Base-by-base conservation (phyloP, 1,139 yeast genomes). In the Debaryomycetaceae sp. region DNA sequence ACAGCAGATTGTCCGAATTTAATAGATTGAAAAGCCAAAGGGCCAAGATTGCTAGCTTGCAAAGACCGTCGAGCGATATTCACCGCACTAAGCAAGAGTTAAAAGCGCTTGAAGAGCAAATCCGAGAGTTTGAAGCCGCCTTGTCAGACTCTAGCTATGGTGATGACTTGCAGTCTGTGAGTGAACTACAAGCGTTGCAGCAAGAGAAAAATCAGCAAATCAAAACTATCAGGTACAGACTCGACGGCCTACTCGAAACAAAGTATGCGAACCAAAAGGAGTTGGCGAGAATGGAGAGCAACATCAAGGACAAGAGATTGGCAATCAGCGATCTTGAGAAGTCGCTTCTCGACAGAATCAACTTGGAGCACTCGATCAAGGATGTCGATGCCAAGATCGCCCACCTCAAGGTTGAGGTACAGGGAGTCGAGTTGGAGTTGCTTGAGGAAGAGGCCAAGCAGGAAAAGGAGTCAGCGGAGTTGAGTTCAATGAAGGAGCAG, bases 221-320 rank as follows among this genome's bases (percentile, higher is more conserved):
- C 23, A 77, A 74, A 43, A 46, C 43, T 2, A 41, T 68, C 4
- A 63, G 94, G 36, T 55, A 53, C 16, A 58, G 55, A 3, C 52
- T 81, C 2, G 58, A 58, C 7, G 61, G 58, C 2, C 47, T 72
- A 19, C 62, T 59, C 5, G 77, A 73, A 11, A 62, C 65, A 9
- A 74, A 74, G 39, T 83, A 79, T 35, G 38, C 48, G 3, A 59
- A 58, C 13, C 71, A 71, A 19, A 65, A 63, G 28, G 78, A 72
- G 28, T 43, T 73, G 17, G 61, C 67, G n/a, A 59, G 63, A 14
- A 45, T 80, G 18, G 78, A 81, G 30, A 68, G 58, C 28, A 53
- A 58, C 18, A 57, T 82, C 6, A 77, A 79, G 39, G 88, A 82
- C 43, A 69, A 71, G 36, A 69, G 66, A 41, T 54, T 80, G 16